A percentile compares a stretch with the other conserved stretches of the same genome.
Evolutionary conservation across 179 eudicot species (phyloP).

Genomic region (Gypsophila paniculata): DNA sequence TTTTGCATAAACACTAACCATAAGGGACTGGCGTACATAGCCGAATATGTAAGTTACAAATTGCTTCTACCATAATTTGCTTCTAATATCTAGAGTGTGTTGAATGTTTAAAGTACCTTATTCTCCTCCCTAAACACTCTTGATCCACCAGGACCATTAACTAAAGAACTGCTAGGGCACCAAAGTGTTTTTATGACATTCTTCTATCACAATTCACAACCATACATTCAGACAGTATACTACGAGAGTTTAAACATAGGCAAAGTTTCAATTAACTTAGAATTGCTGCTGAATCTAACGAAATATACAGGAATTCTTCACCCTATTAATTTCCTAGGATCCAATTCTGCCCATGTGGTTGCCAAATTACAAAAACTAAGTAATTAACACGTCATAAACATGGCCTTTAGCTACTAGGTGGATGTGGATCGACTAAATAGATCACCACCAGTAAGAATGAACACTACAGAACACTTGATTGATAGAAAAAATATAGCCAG

Average conservation of each 20-base stretch:
- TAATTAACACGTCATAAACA: neutral
- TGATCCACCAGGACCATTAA: too few relatives aligned
- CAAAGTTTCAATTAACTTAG: neutral
- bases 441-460: neutral
- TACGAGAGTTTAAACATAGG: neutral
- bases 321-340: neutral
- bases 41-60: too few relatives aligned
- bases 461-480: neutral
- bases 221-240: neutral
- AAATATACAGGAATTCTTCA: neutral
- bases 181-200: too few relatives aligned
- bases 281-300: neutral
- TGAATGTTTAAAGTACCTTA: too few relatives aligned
- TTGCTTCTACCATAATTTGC: too few relatives aligned
- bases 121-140: too few relatives aligned
- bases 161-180: too few relatives aligned
- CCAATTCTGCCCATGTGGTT: neutral
- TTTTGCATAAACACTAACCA: too few relatives aligned
- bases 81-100: too few relatives aligned
- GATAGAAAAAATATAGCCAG: neutral
- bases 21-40: too few relatives aligned
- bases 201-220: neutral
- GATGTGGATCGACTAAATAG: neutral
- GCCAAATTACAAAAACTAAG: neutral
- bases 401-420: slow-evolving; percentile 1